phyloP scores from a whole-genome alignment of 805 yeast species.

The Candida ortonii region DNA sequence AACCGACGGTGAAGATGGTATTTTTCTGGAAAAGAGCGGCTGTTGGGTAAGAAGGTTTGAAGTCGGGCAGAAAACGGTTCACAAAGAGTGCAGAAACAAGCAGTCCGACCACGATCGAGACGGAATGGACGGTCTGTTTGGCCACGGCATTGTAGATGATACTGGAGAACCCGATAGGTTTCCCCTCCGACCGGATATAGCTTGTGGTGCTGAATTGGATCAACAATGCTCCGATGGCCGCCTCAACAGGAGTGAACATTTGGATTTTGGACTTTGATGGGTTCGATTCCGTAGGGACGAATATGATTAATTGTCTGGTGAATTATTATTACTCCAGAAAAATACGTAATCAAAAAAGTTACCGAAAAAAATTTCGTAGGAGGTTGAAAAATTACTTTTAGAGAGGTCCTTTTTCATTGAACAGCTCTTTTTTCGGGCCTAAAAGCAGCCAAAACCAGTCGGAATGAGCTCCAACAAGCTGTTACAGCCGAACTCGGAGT shows the following conservation, averaged over 20 bases:
- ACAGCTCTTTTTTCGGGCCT: too few species aligned
- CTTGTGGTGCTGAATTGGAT: slow-evolving; percentile 46
- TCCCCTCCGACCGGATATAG: slow-evolving; percentile 39
- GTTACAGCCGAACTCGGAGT: background rate
- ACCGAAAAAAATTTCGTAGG: too few species aligned
- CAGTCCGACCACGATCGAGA: slow-evolving; percentile 38
- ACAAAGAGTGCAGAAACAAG: slow-evolving; percentile 29
- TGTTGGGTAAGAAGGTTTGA: too few species aligned
- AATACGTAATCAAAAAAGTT: too few species aligned
- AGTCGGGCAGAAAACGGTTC: slow-evolving; percentile 1
- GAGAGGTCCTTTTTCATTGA: too few species aligned
- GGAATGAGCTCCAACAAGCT: too few species aligned
- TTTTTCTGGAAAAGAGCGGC: too few species aligned
- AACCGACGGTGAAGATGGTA: background rate
- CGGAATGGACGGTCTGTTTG: slow-evolving; percentile 25
- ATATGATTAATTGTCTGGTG: too few species aligned
- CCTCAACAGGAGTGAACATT: slow-evolving; percentile 46
- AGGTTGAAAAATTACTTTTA: too few species aligned
- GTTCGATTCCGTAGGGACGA: too few species aligned
- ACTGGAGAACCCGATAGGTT: slow-evolving; percentile 47
- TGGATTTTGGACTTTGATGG: background rate
- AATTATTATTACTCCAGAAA: too few species aligned
- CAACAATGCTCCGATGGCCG: slow-evolving; percentile 45
- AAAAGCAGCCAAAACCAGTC: too few species aligned
- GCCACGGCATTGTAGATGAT: slow-evolving; percentile 32